Percentiles rank a stretch among this genome's conserved stretches.
These are phyloP conservation scores for Stygiomarasmius scandens DNA, from an alignment of 1,284 basidiomycete genomes.

Conservation along the genomic window DNA sequence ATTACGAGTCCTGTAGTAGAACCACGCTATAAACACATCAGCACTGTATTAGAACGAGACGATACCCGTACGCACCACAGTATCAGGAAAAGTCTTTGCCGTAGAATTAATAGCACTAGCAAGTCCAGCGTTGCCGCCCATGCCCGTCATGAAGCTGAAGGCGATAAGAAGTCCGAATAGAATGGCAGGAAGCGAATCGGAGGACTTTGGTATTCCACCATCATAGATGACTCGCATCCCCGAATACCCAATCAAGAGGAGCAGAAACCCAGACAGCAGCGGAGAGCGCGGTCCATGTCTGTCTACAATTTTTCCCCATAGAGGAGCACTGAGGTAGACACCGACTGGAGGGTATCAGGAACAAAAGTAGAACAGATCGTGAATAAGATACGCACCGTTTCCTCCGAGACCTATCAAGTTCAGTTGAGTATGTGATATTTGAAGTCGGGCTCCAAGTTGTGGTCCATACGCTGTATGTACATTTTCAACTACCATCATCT, in stretches of 20 bases:
- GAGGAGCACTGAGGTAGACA: constrained; percentile 54
- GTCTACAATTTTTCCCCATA: constrained; percentile 72
- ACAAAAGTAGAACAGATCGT: constrained; percentile 4
- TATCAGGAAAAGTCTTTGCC: constrained; percentile 65
- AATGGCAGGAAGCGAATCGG: constrained; percentile 25
- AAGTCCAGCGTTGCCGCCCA: constrained; percentile 63
- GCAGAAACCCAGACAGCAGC: constrained; percentile 46
- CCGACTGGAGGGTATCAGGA: constrained; percentile 43
- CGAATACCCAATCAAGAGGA: constrained; percentile 62
- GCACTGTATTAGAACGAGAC: background rate
- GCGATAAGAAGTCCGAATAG: constrained; percentile 45
- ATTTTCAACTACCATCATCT: background rate
- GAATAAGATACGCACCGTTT: constrained; percentile 46
- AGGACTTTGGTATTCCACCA: constrained; percentile 39
- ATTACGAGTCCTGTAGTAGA: constrained; percentile 74
- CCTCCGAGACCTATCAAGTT: constrained; percentile 69
- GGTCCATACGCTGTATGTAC: constrained; percentile 69
- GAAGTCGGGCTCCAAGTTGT: constrained; percentile 64
- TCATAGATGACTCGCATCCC: constrained; percentile 69
- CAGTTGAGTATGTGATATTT: constrained; percentile 67
- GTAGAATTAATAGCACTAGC: constrained; percentile 61
- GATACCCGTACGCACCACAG: constrained; percentile 38
- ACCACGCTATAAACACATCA: constrained; percentile 50
- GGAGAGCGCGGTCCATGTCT: constrained; percentile 55
- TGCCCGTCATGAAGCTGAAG: constrained; percentile 61